Percentiles rank a stretch among this genome's conserved stretches.
Conservation (phyloP, 495 filamentous ascomycete species). For the Aspergillus biplanus region DNA sequence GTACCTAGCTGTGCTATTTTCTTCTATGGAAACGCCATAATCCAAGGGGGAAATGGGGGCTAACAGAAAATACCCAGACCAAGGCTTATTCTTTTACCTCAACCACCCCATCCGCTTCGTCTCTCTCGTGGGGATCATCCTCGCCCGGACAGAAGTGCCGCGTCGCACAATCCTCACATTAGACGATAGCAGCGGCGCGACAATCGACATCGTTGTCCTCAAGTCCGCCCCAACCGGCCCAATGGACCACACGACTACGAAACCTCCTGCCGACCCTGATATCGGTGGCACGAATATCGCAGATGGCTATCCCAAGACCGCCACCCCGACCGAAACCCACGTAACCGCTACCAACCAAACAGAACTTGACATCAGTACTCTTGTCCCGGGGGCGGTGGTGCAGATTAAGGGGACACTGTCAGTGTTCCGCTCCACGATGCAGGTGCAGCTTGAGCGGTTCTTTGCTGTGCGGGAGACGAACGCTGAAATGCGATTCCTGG, state of each 20-base stretch:
- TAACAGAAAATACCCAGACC: constrained; percentile 46
- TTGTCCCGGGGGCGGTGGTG: constrained; percentile 70
- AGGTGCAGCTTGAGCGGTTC: constrained; percentile 73
- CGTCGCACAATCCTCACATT: constrained; percentile 67
- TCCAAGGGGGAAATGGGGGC: too few relatives aligned
- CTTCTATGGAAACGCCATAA: neutral
- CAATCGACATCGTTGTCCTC: constrained; percentile 61
- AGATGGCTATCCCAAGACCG: constrained; percentile 1
- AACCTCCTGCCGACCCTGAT: neutral
- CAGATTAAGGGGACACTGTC: constrained; percentile 77
- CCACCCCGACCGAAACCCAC: constrained; percentile 22
- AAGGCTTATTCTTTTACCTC: constrained; percentile 73
- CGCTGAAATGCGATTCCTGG: constrained; percentile 78
- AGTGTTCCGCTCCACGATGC: constrained; percentile 62
- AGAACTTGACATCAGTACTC: constrained; percentile 42
- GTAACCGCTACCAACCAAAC: constrained; percentile 34
- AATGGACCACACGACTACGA: constrained; percentile 16
- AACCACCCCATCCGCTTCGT: constrained; percentile 94
- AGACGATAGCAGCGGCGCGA: constrained; percentile 85
- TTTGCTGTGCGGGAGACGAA: constrained; percentile 62
- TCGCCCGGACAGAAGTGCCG: constrained; percentile 70
- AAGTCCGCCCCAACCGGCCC: constrained; percentile 19
- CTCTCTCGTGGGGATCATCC: constrained; percentile 72
- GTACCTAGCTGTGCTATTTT: neutral
- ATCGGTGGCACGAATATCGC: neutral